Base-by-base conservation (phyloP, 164 flowering plant species). In the Dillenia turbinata region DNA sequence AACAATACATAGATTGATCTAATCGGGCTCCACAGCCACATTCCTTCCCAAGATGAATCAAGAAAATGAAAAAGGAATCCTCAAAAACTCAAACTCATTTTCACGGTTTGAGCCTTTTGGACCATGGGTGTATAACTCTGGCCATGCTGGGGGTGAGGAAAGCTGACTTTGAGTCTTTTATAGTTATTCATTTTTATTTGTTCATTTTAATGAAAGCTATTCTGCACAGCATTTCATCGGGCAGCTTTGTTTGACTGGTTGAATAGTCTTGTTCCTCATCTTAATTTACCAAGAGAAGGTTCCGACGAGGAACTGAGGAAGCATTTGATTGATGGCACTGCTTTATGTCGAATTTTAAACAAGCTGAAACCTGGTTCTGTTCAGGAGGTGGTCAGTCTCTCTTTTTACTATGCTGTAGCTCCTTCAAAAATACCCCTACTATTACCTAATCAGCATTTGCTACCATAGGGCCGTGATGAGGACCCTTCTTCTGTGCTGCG, bases 281-380 rank as follows among this genome's bases (percentile, higher is more conserved):
- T 78, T 60, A 72, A 59, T 59, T 62, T 88, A 56, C 85, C 92
- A 16, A 17, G 68, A 51, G 83, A 82, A 49, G 79, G 86, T 73
- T 84, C 97, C 7, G 87, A 80, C 61, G 90, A 89, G 74, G 92
- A 88, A 51, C 54, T 88, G 56, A 78, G 93, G 62, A 70, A 70
- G 14, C 71, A 71, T 68, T 81, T 91, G 74, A 56, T 69, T 16
- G 90, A 91, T 73, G 97, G 96, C 26, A 65, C 73, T 62, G 76
- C 79, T 64, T 72, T 91, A 24, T 79, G 83, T 65, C 61, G 71
- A 63, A 56, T 91, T 40, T 65, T 91, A 76, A 76, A 79, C 67
- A 79, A 65, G 73, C 68, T 89, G 59, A 69, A 69, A 66, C 90
- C 84, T 52, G 85, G 77, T 59, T 80, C 74, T 19, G 44, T 77